Base-by-base conservation (phyloP, 2,329 filamentous ascomycete genomes). In the Verticillium longisporum region DNA sequence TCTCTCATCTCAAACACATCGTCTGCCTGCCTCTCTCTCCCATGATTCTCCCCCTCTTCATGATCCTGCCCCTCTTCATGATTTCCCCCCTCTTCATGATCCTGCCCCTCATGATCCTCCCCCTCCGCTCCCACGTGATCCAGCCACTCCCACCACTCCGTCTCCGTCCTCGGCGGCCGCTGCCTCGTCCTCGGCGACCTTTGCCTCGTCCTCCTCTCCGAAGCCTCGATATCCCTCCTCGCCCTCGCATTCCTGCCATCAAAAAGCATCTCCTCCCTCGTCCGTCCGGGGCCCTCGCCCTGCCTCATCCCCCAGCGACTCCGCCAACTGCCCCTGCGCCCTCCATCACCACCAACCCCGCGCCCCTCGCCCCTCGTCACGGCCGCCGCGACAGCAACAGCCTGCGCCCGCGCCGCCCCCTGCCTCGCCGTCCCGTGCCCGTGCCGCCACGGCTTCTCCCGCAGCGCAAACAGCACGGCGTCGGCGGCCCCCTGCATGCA, bases 381-480 rank as follows among this genome's bases (percentile, higher is more conserved):
- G 4, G 26, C 4, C 26, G 26, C 26, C 26, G 26, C 4, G 26
- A 26, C 26, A 26, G 26, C 26, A 26, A 26, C 26, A 26, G 26
- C 4, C 26, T 26, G 26, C 26, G 26, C 26, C 61, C 62, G 63
- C 61, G 61, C 37, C 6, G 65, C 14, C 33, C 61, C 13, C 15
- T 36, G 26, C 55, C 26, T 26, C 26, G 26, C 26, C 26, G 26
- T 26, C 26, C 26, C 26, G 26, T 26, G 26, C 26, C 26, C 26
- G 61, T 86, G 79, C 55, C 76, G 75, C 89, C 89, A 93, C 0
- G 90, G 90, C 69, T 85, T 85, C 71, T 94, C 90, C 55, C 88
- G 82, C 34, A 83, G 76, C 34, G 81, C 83, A 72, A 93, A 93
- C 26, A 93, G 80, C 60, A 82, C 72, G 63, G 87, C 86, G 69